These are phyloP conservation scores for Beauveria varroae DNA, from an alignment of 2,329 filamentous ascomycete species.

Conservation along the genomic window DNA sequence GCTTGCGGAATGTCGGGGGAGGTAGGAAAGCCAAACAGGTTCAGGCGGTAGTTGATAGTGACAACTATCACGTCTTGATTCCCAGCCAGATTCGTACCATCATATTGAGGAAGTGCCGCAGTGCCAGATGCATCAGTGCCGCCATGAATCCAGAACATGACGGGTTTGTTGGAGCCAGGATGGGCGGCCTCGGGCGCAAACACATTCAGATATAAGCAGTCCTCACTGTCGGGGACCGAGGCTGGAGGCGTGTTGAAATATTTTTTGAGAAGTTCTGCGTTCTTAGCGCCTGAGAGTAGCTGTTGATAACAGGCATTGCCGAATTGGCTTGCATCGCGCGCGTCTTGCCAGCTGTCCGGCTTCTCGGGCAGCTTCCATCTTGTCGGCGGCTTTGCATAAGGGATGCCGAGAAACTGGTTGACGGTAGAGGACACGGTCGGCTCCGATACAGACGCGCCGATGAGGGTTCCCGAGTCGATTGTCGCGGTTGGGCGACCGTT, in stretches of 20 bases:
- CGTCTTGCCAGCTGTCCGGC: constrained; percentile 13
- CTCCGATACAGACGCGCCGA: neutral
- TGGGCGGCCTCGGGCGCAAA: constrained; percentile 18
- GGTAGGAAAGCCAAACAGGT: constrained; percentile 34
- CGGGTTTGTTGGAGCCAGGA: constrained; percentile 23
- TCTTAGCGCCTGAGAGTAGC: neutral
- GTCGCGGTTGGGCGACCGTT: neutral
- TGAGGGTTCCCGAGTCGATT: constrained; percentile 1
- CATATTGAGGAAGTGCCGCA: constrained; percentile 29
- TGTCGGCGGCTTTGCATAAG: constrained; percentile 21
- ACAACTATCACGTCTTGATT: constrained; percentile 39
- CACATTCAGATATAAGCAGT: constrained; percentile 28
- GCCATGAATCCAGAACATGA: constrained; percentile 37
- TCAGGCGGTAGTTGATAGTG: constrained; percentile 37
- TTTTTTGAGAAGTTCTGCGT: constrained; percentile 1
- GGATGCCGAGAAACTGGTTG: constrained; percentile 24
- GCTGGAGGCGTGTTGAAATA: constrained; percentile 19
- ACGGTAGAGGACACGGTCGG: constrained; percentile 9
- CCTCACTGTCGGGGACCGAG: constrained; percentile 21
- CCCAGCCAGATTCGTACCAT: constrained; percentile 31
- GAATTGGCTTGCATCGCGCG: constrained; percentile 19
- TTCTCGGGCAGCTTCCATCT: constrained; percentile 19
- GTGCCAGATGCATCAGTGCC: constrained; percentile 31
- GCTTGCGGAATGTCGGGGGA: constrained; percentile 17
- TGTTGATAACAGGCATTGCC: constrained; percentile 18